Evolutionary conservation across 176 grass and related monocot genomes (phyloP).

Genomic region (Dactylis glomerata): DNA sequence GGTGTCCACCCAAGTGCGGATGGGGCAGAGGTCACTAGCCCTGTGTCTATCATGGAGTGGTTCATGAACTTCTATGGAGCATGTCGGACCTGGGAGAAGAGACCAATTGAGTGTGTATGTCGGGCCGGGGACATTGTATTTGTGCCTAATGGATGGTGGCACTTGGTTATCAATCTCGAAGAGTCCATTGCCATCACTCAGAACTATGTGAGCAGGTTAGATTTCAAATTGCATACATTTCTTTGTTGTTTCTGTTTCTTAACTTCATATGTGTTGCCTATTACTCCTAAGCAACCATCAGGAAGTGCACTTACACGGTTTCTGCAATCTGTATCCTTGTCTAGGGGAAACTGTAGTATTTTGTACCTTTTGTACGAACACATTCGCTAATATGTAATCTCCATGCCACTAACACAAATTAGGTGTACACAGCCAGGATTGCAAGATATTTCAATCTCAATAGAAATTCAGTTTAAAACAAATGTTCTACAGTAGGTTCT

Average conservation of each 20-base stretch:
- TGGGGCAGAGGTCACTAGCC: conserved; percentile 84
- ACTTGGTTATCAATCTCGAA: conserved; percentile 96
- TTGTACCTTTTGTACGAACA: neutral
- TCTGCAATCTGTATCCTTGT: neutral
- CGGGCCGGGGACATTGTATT: conserved; percentile 73
- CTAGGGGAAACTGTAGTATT: neutral
- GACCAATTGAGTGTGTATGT: conserved; percentile 73
- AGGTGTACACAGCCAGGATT: neutral
- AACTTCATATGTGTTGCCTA: neutral
- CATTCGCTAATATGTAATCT: neutral
- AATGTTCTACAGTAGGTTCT: neutral
- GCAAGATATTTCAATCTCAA: neutral
- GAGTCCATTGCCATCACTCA: conserved; percentile 94
- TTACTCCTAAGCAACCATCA: neutral
- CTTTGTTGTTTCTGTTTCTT: neutral
- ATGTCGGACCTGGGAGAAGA: conserved; percentile 78
- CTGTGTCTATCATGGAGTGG: conserved; percentile 98
- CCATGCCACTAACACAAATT: neutral
- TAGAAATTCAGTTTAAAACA: neutral
- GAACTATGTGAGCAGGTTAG: conserved; percentile 89
- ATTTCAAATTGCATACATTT: neutral
- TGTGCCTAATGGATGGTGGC: conserved; percentile 98
- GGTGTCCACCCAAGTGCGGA: conserved; percentile 74
- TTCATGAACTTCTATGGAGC: conserved; percentile 95
- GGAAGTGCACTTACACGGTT: neutral